Percentiles rank a stretch among this genome's conserved stretches.
Conservation (phyloP, 2,329 filamentous ascomycete genomes). For the Colletotrichum gigasporum region DNA sequence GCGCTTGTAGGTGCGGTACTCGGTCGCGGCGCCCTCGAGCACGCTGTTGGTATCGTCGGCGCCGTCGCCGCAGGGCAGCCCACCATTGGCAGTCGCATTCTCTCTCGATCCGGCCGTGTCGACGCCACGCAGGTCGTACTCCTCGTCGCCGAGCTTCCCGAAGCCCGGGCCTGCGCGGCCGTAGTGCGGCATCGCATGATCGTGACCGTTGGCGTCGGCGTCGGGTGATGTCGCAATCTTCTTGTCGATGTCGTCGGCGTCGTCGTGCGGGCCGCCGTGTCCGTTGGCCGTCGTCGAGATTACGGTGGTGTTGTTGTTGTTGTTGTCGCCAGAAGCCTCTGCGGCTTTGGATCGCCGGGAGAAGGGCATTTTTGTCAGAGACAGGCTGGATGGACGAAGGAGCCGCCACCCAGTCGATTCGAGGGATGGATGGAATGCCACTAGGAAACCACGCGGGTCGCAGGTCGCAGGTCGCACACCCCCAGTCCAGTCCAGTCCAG, state of each 20-base stretch:
- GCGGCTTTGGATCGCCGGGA: constrained; percentile 1
- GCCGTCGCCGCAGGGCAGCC: constrained; percentile 30
- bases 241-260: not conserved
- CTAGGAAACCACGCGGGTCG: no score
- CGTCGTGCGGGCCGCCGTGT: not conserved
- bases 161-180: constrained; percentile 17
- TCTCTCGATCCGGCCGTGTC: constrained; percentile 1
- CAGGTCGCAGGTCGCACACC: no score
- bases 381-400: not conserved
- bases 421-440: no score
- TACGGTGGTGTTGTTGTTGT: not conserved
- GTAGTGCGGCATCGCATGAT: constrained; percentile 12
- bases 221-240: not conserved
- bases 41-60: constrained; percentile 37
- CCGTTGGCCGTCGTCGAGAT: not conserved
- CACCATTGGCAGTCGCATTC: not conserved
- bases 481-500: no score
- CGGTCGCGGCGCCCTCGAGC: constrained; percentile 39
- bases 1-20: constrained; percentile 74
- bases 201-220: not conserved
- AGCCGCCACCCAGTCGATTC: no score
- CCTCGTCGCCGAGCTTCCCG: constrained; percentile 36
- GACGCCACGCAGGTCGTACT: constrained; percentile 22
- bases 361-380: constrained; percentile 26
- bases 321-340: not conserved